Evolutionary conservation across 73 alveolate species (phyloP).

Genomic region (Halteria grandinella): DNA sequence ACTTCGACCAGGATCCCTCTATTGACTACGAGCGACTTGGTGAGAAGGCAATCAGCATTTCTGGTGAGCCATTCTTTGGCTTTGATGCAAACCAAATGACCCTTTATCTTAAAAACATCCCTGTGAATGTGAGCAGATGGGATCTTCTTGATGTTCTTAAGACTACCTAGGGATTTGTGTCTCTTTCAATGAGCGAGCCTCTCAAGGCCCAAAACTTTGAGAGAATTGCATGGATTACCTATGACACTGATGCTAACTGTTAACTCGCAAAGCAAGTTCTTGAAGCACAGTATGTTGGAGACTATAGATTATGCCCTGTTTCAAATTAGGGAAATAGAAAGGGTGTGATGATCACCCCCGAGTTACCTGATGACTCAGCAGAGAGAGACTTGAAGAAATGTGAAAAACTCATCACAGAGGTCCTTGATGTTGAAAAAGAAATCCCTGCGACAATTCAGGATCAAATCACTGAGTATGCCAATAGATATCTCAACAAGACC

Average conservation of each 20-base stretch:
- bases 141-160: constrained; percentile 77
- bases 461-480: background rate
- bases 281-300: constrained; percentile 63
- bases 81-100: constrained; percentile 82
- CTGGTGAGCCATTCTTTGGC: constrained; percentile 81
- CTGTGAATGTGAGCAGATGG: constrained; percentile 80
- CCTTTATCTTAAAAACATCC: constrained; percentile 76
- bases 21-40: constrained; percentile 34
- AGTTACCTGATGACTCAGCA: constrained; percentile 71
- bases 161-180: constrained; percentile 82
- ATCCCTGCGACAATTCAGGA: constrained; percentile 10
- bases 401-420: constrained; percentile 67
- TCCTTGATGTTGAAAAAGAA: constrained; percentile 77
- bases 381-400: constrained; percentile 77
- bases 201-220: constrained; percentile 81
- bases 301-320: constrained; percentile 73
- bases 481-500: constrained; percentile 48
- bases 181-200: constrained; percentile 92
- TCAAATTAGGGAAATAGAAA: constrained; percentile 61
- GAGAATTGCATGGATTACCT: constrained; percentile 92
- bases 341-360: constrained; percentile 80
- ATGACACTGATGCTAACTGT: constrained; percentile 86
- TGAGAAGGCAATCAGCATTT: constrained; percentile 20
- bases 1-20: constrained; percentile 39
- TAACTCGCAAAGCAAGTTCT: constrained; percentile 61